Evolutionary conservation across 2,329 filamentous ascomycete species (phyloP), one percentile per base, ranked within the genome.

Genomic region (Scytalidium sp.): DNA sequence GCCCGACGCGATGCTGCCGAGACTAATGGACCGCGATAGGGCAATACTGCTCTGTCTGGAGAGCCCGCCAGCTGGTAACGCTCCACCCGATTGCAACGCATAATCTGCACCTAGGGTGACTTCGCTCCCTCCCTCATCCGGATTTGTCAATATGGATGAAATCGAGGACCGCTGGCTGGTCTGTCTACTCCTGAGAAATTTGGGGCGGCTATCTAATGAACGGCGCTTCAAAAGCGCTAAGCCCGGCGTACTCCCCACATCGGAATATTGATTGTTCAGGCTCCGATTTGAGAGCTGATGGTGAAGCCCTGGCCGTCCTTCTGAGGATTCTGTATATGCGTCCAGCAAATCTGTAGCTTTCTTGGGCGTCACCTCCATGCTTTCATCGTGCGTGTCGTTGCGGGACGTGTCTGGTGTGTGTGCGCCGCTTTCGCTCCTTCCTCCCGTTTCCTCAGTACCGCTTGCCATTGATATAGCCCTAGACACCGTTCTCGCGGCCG

Each of bases 1-100:
- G 1, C 87, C 89, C 4, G 91, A 96, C 2, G 84, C 87, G 72
- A 96, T 90, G 66, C 93, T 97, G 19, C 91, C 91, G 51, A 97
- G 79, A 69, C 92, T 97, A 53, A 92, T 85, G 10, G 91, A 81
- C 20, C 93, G 80, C 19, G 86, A 84, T 48, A 96, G 74, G 52
- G 80, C 76, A 64, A 78, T 81, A 66, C 72, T 66, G 60, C 61
- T 72, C 60, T 63, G 72, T 32, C 76, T 75, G 21, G 75, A 72
- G 57, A 75, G 68, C 8, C 74, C 78, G 52, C 72, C 62, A 1
- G 75, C 73, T 1, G 89, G 83, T 3, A 82, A 74, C 11, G 89
- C 87, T 21, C 90, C 89, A 17, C 89, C 90, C 2, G 89, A 88
- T 61, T 95, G 89, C 29, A 95, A 73, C 20, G 89, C 88, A 68